These are phyloP conservation scores for Isabelozyma rhagii DNA, from an alignment of 805 yeast genomes.

Conservation along the genomic window DNA sequence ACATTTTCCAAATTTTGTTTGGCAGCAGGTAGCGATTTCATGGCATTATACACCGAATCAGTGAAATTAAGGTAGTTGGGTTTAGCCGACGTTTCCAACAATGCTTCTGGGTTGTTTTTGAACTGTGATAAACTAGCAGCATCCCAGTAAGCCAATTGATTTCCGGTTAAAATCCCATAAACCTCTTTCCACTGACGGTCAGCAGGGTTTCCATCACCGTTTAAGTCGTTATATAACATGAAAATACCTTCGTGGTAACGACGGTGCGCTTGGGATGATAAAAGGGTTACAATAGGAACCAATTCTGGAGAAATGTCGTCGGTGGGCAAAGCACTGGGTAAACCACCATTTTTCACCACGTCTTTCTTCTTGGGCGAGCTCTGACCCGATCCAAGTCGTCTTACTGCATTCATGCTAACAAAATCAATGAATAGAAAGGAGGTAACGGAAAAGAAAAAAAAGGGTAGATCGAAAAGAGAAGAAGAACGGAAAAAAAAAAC, in stretches of 20 bases:
- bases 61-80: slow-evolving; percentile 89
- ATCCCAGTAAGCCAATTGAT: slow-evolving; percentile 91
- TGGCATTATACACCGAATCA: slow-evolving; percentile 81
- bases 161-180: slow-evolving; percentile 86
- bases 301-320: slow-evolving; percentile 44
- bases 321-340: slow-evolving; percentile 2
- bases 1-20: slow-evolving; percentile 65
- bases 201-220: slow-evolving; percentile 82
- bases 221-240: slow-evolving; percentile 68
- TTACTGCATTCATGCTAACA: slow-evolving; percentile 1
- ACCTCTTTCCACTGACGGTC: slow-evolving; percentile 89
- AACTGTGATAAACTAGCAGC: slow-evolving; percentile 60
- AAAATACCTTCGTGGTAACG: slow-evolving; percentile 75
- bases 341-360: not conserved
- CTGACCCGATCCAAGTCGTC: slow-evolving; percentile 2
- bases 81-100: slow-evolving; percentile 59
- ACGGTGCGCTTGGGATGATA: slow-evolving; percentile 72
- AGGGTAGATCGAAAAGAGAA: not conserved
- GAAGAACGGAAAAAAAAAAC: not conserved
- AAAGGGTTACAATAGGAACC: slow-evolving; percentile 68
- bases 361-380: slow-evolving; percentile 7
- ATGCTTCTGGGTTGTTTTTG: slow-evolving; percentile 49
- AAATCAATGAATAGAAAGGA: not conserved
- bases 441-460: not conserved
- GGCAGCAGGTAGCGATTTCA: slow-evolving; percentile 63